A percentile compares a stretch with the other conserved stretches of the same genome.
Evolutionary conservation across 306 rosid species (phyloP).

Genomic region (Ochetophila trinervis): DNA sequence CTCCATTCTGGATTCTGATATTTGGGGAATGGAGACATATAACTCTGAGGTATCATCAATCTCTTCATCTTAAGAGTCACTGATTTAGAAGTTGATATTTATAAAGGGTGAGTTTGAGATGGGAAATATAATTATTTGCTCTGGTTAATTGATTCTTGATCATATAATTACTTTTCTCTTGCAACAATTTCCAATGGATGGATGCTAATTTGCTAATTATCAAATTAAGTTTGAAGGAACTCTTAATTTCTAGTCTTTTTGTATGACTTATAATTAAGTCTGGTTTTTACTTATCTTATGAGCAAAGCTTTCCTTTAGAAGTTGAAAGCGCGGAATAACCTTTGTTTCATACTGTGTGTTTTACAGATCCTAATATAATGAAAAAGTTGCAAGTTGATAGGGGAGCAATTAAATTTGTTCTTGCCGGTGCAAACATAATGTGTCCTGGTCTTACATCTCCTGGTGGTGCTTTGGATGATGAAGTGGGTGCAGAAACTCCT

Average conservation of each 20-base stretch:
- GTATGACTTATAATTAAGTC: neutral
- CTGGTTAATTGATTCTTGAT: no score
- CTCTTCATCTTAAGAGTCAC: no score
- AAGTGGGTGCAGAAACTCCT: slow-evolving; percentile 79
- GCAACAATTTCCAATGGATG: no score
- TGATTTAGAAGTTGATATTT: no score
- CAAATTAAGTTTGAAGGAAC: no score
- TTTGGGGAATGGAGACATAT: no score
- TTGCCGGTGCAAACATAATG: slow-evolving; percentile 98
- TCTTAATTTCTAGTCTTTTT: neutral
- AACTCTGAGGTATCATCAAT: no score
- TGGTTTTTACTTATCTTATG: neutral
- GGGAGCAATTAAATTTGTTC: slow-evolving; percentile 90
- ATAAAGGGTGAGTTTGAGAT: no score
- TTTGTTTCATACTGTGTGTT: slow-evolving; percentile 7
- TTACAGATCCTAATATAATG: slow-evolving; percentile 88
- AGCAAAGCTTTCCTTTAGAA: neutral
- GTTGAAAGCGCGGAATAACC: neutral
- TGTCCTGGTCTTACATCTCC: slow-evolving; percentile 99
- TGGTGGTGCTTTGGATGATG: slow-evolving; percentile 86
- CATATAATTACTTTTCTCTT: no score
- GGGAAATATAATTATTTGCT: no score
- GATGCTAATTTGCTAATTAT: no score
- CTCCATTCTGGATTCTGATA: no score
- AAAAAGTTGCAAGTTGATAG: slow-evolving; percentile 90